Conservation (phyloP, 2,329 filamentous ascomycete genomes). For the Hypomyces perniciosus region DNA sequence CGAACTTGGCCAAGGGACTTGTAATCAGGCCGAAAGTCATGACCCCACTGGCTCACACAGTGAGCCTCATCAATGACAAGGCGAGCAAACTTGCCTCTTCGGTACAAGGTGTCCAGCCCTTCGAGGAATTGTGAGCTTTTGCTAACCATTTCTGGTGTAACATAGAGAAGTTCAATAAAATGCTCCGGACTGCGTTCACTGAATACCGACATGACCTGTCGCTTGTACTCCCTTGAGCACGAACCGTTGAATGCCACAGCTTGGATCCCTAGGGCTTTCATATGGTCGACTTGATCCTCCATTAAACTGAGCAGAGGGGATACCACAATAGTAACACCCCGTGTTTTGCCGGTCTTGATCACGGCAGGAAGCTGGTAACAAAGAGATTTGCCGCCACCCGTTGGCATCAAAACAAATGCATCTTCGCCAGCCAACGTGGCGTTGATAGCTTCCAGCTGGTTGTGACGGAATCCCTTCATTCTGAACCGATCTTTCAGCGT, state of each 20-base stretch:
- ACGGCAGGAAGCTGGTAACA: slow-evolving; percentile 94
- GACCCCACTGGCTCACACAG: slow-evolving; percentile 98
- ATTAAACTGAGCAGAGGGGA: slow-evolving; percentile 92
- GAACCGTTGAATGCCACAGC: slow-evolving; percentile 81
- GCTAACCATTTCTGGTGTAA: slow-evolving; percentile 94
- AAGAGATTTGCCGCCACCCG: slow-evolving; percentile 90
- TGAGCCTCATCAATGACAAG: slow-evolving; percentile 99
- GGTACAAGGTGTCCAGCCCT: slow-evolving; percentile 62
- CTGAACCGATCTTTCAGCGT: slow-evolving; percentile 79
- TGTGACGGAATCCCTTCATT: slow-evolving; percentile 79
- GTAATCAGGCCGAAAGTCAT: slow-evolving; percentile 96
- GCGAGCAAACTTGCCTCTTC: slow-evolving; percentile 67
- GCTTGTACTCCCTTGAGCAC: slow-evolving; percentile 55
- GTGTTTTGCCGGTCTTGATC: slow-evolving; percentile 71
- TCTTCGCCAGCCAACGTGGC: slow-evolving; percentile 82
- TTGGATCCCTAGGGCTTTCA: slow-evolving; percentile 67
- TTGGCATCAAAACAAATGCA: slow-evolving; percentile 95
- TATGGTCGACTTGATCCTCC: slow-evolving; percentile 90
- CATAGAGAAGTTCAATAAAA: slow-evolving; percentile 80
- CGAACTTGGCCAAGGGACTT: slow-evolving; percentile 76
- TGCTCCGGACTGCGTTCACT: slow-evolving; percentile 61
- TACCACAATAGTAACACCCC: slow-evolving; percentile 87
- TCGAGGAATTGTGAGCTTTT: slow-evolving; percentile 67
- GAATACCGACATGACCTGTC: slow-evolving; percentile 60
- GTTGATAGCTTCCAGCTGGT: slow-evolving; percentile 95